Base-by-base conservation (phyloP, 441 rosid species). In the Gossypium davidsonii region DNA sequence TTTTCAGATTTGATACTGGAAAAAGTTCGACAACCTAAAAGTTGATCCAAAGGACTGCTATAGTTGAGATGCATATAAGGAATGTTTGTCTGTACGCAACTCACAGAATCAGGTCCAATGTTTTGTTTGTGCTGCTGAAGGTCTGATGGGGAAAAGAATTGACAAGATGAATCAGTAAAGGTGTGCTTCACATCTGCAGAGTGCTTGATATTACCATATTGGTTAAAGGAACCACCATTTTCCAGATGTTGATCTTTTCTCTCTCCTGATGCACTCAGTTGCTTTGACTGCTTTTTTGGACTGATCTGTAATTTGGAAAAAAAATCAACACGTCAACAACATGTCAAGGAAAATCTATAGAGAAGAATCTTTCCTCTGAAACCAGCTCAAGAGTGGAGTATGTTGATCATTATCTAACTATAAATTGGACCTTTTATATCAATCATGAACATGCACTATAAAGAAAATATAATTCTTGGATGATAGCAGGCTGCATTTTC, bases 1-100 rank as follows among this genome's bases (percentile, higher is more conserved):
- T 80, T 82, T 78, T 79, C 89, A 70, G 85, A 86, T 80, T 75
- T 86, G 75, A 61, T 64, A 76, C 85, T 78, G 70, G 90, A 80
- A 56, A 79, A 78, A 80, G 80, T 81, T 73, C 85, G 84, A 72
- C 83, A 78, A 15, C 75, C 85, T 72, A 90, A 86, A 46, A 83
- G 69, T 78, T 83, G 86, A 80, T 82, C 88, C 9, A 86, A 78
- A 74, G 83, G 72, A 75, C 79, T 83, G 63, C 66, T 71, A 73
- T 75, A 77, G 25, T 74, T 81, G 53, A 76, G 67, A 73, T 75
- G 71, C 78, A 77, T 21, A 75, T 55, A 78, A 14, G 77, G 80
- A 53, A 65, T 46, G 61, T 69, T 73, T 44, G 60, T 70, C 71
- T 77, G 85, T 75, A 73, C 20, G 68, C 70, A 76, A 74, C 73